Percentiles rank a stretch among this genome's conserved stretches.
Conservation (phyloP, 352 stramenopile genomes). For the Pythium folliculosum region DNA sequence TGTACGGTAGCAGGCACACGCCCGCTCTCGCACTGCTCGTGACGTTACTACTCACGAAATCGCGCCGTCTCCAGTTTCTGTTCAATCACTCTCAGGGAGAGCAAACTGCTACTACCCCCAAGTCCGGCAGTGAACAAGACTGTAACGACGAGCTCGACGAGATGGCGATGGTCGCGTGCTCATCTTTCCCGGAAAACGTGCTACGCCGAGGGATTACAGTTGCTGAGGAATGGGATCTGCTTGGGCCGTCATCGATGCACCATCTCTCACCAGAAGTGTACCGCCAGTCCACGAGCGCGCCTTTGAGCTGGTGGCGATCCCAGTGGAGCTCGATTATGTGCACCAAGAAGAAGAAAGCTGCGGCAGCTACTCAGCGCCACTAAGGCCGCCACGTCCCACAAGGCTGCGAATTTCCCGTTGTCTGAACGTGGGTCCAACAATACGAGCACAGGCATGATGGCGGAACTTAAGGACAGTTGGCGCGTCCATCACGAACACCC, state of each 20-base stretch:
- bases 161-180: constrained; percentile 7
- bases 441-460: constrained; percentile 40
- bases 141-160: constrained; percentile 26
- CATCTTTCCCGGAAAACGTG: background rate
- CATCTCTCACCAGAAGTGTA: background rate
- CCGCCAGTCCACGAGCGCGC: background rate
- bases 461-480: constrained; percentile 48
- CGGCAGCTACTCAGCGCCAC: background rate
- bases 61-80: constrained; percentile 36
- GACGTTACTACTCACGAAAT: constrained; percentile 13
- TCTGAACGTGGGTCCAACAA: constrained; percentile 22
- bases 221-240: constrained; percentile 17
- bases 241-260: background rate
- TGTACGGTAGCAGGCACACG: constrained; percentile 15
- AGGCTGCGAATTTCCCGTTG: constrained; percentile 27
- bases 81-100: constrained; percentile 18
- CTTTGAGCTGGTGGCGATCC: background rate
- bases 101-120: background rate
- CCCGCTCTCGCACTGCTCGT: constrained; percentile 7
- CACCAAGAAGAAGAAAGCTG: constrained; percentile 7
- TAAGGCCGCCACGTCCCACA: background rate
- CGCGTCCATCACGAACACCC: constrained; percentile 34
- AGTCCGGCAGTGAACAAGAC: background rate
- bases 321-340: constrained; percentile 5
- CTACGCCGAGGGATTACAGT: constrained; percentile 14